Evolutionary conservation across 768 basidiomycete genomes (phyloP).

Genomic region (Zangia roseola): DNA sequence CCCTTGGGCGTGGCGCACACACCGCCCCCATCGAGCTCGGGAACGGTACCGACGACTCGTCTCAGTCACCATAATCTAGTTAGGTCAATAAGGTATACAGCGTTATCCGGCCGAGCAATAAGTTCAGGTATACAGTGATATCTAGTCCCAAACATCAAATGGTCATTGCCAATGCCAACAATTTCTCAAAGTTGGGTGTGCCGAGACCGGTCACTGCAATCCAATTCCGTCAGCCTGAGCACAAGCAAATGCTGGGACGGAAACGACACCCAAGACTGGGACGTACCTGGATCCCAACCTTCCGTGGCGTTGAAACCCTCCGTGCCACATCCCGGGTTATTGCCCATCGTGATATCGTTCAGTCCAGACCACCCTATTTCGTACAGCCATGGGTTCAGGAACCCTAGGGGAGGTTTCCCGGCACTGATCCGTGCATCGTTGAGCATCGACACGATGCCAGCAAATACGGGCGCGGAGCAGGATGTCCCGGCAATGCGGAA

Average conservation of each 20-base stretch:
- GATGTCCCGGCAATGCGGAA: constrained; percentile 58
- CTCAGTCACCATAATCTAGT: too few species aligned
- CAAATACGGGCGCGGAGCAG: constrained; percentile 61
- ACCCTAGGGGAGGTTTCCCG: constrained; percentile 50
- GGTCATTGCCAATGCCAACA: constrained; percentile 38
- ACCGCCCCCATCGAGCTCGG: too few species aligned
- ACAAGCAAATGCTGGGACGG: constrained; percentile 1
- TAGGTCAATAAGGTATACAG: too few species aligned
- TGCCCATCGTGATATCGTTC: constrained; percentile 60
- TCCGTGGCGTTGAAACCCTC: constrained; percentile 56
- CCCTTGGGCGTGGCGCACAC: too few species aligned
- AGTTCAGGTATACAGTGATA: too few species aligned
- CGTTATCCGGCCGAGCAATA: too few species aligned
- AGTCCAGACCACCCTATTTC: constrained; percentile 31
- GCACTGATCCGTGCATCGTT: constrained; percentile 57
- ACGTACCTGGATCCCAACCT: constrained; percentile 62
- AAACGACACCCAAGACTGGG: not conserved
- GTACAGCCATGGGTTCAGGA: constrained; percentile 67
- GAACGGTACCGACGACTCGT: too few species aligned
- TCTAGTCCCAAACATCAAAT: too few species aligned
- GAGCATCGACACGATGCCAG: constrained; percentile 60
- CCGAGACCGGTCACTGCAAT: constrained; percentile 54
- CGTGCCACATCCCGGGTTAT: constrained; percentile 61
- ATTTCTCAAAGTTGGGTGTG: constrained; percentile 51
- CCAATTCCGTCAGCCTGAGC: not conserved